phyloP scores from a whole-genome alignment of 352 stramenopile genomes.

The Phytophthora citricola region DNA sequence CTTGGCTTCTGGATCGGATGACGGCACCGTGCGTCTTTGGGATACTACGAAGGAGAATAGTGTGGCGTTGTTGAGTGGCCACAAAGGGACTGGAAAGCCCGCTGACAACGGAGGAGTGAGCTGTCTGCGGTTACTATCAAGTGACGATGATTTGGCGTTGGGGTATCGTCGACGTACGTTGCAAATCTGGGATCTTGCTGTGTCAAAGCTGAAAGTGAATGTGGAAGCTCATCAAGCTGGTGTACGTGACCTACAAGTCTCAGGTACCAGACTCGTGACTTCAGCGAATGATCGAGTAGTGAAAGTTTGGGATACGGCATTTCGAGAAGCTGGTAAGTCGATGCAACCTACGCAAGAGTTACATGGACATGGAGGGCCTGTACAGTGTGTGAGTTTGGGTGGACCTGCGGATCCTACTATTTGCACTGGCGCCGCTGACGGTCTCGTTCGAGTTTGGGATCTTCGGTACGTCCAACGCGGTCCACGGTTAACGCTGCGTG shows the following conservation, averaged over 20 bases:
- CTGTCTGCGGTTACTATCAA: constrained; percentile 68
- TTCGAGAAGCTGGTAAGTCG: constrained; percentile 44
- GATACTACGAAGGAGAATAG: constrained; percentile 71
- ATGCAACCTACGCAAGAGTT: constrained; percentile 63
- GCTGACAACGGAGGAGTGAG: constrained; percentile 45
- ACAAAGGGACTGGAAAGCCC: constrained; percentile 31
- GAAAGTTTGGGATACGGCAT: constrained; percentile 83
- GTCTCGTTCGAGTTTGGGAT: constrained; percentile 84
- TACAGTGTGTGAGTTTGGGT: constrained; percentile 73
- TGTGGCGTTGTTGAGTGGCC: constrained; percentile 56
- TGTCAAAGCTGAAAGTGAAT: constrained; percentile 59
- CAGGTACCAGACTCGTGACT: constrained; percentile 74
- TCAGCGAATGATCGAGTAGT: constrained; percentile 76
- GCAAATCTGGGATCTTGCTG: constrained; percentile 76
- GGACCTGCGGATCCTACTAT: constrained; percentile 80
- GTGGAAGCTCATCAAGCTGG: constrained; percentile 62
- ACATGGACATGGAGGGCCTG: constrained; percentile 66
- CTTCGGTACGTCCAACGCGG: constrained; percentile 77
- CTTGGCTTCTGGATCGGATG: constrained; percentile 70
- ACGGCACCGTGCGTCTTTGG: constrained; percentile 79
- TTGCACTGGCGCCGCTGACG: constrained; percentile 77
- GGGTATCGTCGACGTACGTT: constrained; percentile 60
- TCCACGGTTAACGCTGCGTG: constrained; percentile 60
- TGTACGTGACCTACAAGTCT: constrained; percentile 75
- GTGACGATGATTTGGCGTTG: constrained; percentile 67